phyloP scores from a whole-genome alignment of 495 filamentous ascomycete species.

The Parachaetomium inaequale region DNA sequence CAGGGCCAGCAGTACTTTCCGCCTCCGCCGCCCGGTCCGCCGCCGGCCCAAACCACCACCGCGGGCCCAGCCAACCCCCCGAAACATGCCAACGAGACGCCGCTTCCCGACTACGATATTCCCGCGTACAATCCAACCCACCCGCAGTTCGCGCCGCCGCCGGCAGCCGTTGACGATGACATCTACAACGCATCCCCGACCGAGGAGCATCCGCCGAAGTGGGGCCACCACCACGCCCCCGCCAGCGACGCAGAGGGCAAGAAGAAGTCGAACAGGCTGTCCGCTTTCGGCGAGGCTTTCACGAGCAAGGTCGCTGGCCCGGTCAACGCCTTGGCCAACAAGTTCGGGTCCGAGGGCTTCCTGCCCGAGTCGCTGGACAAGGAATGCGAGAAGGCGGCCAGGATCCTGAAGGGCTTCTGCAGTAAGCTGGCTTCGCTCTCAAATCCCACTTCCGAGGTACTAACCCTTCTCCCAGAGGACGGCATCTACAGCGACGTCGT shows the following conservation, averaged over 20 bases:
- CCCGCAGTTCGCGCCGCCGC: constrained; percentile 26
- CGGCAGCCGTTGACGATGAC: constrained; percentile 10
- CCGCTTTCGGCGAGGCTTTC: constrained; percentile 24
- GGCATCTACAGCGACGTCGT: constrained; percentile 32
- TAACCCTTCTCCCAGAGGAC: constrained; percentile 24
- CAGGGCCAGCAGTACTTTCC: constrained; percentile 21
- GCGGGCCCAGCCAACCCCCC: neutral
- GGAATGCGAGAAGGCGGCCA: constrained; percentile 81
- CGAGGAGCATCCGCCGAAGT: constrained; percentile 24
- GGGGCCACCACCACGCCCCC: constrained; percentile 6
- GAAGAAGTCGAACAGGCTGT: constrained; percentile 24
- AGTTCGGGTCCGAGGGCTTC: constrained; percentile 60
- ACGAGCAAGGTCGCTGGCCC: constrained; percentile 49
- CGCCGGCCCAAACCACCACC: constrained; percentile 13
- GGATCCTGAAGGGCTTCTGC: constrained; percentile 78
- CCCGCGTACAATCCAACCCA: constrained; percentile 28
- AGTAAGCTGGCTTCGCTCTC: constrained; percentile 38
- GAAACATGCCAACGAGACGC: constrained; percentile 30
- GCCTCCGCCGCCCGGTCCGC: constrained; percentile 26
- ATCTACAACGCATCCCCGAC: constrained; percentile 31
- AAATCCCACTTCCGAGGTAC: no score
- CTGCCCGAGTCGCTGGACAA: constrained; percentile 75
- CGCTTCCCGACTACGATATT: constrained; percentile 31
- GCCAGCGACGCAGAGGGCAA: constrained; percentile 20
- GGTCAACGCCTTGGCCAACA: constrained; percentile 65